Conservation (phyloP, 140 eudicot genomes). For the Senecio squalidus region DNA sequence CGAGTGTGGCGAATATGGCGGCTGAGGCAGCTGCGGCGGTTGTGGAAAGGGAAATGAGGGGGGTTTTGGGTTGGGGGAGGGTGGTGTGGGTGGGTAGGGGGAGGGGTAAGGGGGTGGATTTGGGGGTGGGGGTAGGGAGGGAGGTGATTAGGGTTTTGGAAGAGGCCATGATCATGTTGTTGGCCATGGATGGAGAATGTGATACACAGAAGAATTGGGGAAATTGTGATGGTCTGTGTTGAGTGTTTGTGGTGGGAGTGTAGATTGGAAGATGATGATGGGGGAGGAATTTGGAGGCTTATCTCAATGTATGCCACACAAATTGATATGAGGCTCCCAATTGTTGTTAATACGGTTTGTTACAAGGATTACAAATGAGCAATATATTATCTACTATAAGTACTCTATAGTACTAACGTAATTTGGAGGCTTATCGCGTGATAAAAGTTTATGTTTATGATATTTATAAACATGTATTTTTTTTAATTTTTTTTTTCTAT, state of each 20-base stretch:
- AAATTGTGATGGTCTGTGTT: not conserved
- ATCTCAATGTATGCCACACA: slow-evolving; percentile 59
- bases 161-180: slow-evolving; percentile 77
- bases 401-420: too few relatives aligned
- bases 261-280: slow-evolving; percentile 4
- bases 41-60: slow-evolving; percentile 16
- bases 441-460: too few relatives aligned
- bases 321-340: slow-evolving; percentile 22
- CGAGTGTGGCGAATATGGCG: slow-evolving; percentile 37
- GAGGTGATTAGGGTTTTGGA: slow-evolving; percentile 69
- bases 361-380: too few relatives aligned
- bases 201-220: not conserved
- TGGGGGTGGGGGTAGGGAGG: slow-evolving; percentile 32
- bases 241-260: slow-evolving; percentile 3
- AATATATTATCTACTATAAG: too few relatives aligned
- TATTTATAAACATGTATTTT: too few relatives aligned
- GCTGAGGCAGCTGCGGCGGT: slow-evolving; percentile 21
- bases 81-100: slow-evolving; percentile 27
- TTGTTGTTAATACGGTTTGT: too few relatives aligned
- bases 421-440: too few relatives aligned
- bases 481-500: too few relatives aligned
- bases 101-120: slow-evolving; percentile 25
- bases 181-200: slow-evolving; percentile 43
- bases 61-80: slow-evolving; percentile 21
- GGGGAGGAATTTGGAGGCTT: slow-evolving; percentile 24